phyloP scores from a whole-genome alignment of 2,329 filamentous ascomycete species.

The Pezicula neosporulosa region DNA sequence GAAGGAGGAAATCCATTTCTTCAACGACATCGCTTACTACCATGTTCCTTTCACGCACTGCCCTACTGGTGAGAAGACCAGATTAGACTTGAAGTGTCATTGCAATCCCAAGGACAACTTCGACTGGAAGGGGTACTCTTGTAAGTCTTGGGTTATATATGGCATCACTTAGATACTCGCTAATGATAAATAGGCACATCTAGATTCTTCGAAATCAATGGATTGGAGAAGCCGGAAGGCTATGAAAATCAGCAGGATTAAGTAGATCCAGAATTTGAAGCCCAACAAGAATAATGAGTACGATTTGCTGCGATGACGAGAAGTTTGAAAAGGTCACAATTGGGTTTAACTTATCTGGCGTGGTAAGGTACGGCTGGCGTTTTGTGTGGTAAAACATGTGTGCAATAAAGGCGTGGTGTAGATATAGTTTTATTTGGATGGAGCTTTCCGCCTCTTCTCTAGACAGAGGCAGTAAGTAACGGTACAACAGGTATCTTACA shows the following conservation, averaged over 20 bases:
- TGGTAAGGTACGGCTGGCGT: conserved; percentile 8
- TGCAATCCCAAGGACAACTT: conserved; percentile 98
- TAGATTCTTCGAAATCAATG: conserved; percentile 80
- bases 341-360: conserved; percentile 13
- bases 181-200: conserved; percentile 62
- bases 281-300: too few species aligned
- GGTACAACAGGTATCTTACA: not conserved
- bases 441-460: not conserved
- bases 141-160: conserved; percentile 52
- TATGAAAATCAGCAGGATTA: conserved; percentile 69
- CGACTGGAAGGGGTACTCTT: conserved; percentile 98
- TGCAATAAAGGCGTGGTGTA: conserved; percentile 1
- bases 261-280: conserved; percentile 8
- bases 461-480: not conserved
- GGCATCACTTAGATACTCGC: conserved; percentile 4
- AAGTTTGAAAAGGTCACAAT: not conserved
- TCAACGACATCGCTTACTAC: conserved; percentile 98
- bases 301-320: not conserved
- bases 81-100: conserved; percentile 83
- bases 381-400: conserved; percentile 1
- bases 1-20: conserved; percentile 96
- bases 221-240: conserved; percentile 77
- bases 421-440: conserved; percentile 7
- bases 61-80: conserved; percentile 81
- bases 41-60: conserved; percentile 98